Percentiles rank a stretch among this genome's conserved stretches.
phyloP scores from a whole-genome alignment of 2,329 filamentous ascomycete species.

The Trichoderma sp. region DNA sequence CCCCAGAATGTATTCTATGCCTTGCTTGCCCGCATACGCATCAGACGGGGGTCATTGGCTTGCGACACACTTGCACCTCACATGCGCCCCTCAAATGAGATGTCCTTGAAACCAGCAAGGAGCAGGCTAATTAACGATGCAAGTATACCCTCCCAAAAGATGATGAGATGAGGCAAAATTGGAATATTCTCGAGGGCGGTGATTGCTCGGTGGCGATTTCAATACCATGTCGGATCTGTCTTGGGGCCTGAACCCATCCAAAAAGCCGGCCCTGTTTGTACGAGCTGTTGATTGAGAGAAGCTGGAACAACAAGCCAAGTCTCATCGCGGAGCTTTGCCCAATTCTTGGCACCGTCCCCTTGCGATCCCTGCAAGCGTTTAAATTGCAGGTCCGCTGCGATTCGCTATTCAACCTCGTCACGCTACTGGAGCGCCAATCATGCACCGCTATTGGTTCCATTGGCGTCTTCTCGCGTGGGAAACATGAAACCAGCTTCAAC shows the following conservation, averaged over 20 bases:
- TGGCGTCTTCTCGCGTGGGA: constrained; percentile 8
- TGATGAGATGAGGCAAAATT: neutral
- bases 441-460: neutral
- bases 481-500: constrained; percentile 11
- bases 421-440: constrained; percentile 11
- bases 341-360: constrained; percentile 12
- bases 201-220: neutral
- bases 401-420: constrained; percentile 2
- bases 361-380: constrained; percentile 17
- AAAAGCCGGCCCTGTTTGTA: neutral
- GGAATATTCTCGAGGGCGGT: neutral
- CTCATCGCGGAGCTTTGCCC: constrained; percentile 16
- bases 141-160: neutral
- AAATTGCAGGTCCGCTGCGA: constrained; percentile 19
- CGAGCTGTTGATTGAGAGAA: neutral
- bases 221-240: neutral
- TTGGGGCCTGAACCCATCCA: neutral
- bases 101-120: neutral
- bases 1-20: neutral
- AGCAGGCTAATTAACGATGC: neutral
- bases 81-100: constrained; percentile 12
- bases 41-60: neutral
- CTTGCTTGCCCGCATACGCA: neutral
- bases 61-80: constrained; percentile 11
- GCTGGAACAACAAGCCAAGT: neutral